phyloP scores from a whole-genome alignment of 2,329 filamentous ascomycete species.

The Rosellinia necatrix region DNA sequence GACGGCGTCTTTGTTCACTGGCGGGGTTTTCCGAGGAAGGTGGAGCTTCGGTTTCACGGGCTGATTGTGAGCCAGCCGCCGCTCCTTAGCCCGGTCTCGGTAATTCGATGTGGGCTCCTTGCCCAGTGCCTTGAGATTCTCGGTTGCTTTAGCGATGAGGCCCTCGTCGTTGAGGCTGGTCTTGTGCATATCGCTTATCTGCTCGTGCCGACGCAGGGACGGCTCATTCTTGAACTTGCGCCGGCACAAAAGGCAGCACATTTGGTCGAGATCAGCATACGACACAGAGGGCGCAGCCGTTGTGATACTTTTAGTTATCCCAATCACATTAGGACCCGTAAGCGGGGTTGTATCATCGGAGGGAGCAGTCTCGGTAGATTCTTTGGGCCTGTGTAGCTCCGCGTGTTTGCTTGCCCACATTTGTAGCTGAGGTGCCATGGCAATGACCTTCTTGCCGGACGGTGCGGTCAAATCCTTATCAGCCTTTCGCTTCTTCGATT shows the following conservation, averaged over 20 bases:
- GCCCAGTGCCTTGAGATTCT: slow-evolving; percentile 41
- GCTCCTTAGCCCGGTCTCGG: slow-evolving; percentile 70
- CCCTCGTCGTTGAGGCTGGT: slow-evolving; percentile 39
- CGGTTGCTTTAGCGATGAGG: slow-evolving; percentile 39
- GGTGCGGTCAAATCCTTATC: slow-evolving; percentile 48
- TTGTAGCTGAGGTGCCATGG: slow-evolving; percentile 67
- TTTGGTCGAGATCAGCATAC: slow-evolving; percentile 60
- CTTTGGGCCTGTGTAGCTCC: slow-evolving; percentile 63
- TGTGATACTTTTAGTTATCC: slow-evolving; percentile 21
- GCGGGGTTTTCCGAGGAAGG: slow-evolving; percentile 35
- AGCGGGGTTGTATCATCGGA: slow-evolving; percentile 38
- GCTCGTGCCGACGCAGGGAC: slow-evolving; percentile 50
- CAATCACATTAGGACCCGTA: slow-evolving; percentile 35
- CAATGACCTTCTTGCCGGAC: slow-evolving; percentile 54
- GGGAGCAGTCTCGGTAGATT: slow-evolving; percentile 38
- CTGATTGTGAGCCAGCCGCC: slow-evolving; percentile 65
- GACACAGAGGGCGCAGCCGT: slow-evolving; percentile 52
- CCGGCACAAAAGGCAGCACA: slow-evolving; percentile 49
- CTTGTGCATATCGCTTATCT: slow-evolving; percentile 50
- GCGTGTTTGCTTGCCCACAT: slow-evolving; percentile 74
- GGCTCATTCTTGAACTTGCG: slow-evolving; percentile 47
- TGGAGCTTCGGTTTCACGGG: slow-evolving; percentile 56
- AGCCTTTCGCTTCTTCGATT: slow-evolving; percentile 51
- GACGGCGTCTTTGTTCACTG: slow-evolving; percentile 43
- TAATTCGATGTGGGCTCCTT: slow-evolving; percentile 50